Base-by-base conservation (phyloP, 345 rosid genomes). In the Heritiera littoralis region DNA sequence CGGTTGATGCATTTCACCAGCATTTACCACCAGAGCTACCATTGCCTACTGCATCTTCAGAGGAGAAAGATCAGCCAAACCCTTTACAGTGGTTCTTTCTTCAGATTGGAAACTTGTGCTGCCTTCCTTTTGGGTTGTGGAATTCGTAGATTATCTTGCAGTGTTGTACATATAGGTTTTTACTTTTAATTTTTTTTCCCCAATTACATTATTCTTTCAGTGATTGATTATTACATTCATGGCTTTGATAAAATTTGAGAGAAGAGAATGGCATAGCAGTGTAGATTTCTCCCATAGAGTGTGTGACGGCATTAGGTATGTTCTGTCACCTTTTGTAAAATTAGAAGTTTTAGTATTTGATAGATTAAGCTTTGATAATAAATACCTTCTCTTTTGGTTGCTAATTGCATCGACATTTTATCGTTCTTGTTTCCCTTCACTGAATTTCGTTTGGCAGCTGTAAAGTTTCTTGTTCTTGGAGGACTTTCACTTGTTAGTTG, bases 1-100 rank as follows among this genome's bases (percentile, higher is more conserved):
- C 99, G 11, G 97, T 95, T 35, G 89, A 91, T 78, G 97, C 95
- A 49, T 95, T 95, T 83, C 98, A 95, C 79, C 84, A 89, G 78
- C 97, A 95, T 85, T 87, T 95, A 43, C 99, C 99, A 49, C 73
- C 75, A 0, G 92, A 90, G 84, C 75, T 93, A 72, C 98, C 99
- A 38, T 28, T 90, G 72, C 87, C 89, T 0, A 41, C 54, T 17
- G 77, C 86, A 18, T 72, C 84, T 1, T 84, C 83, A 2, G 91
- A 84, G 20, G 91, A 85, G 12, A 92, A 87, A 4, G 89, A 85
- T 45, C 52, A 45, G 58, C 89, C 90, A 46, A 83, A 87, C 80
- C 84, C 92, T 56, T 20, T 93, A 41, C 92, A 87, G 77, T 80
- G 89, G 92, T 64, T 95, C 77, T 91, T 92, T 77, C 80, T 86